These are phyloP conservation scores for Metschnikowia corniflorae DNA, from an alignment of 805 yeast genomes.

Conservation along the genomic window DNA sequence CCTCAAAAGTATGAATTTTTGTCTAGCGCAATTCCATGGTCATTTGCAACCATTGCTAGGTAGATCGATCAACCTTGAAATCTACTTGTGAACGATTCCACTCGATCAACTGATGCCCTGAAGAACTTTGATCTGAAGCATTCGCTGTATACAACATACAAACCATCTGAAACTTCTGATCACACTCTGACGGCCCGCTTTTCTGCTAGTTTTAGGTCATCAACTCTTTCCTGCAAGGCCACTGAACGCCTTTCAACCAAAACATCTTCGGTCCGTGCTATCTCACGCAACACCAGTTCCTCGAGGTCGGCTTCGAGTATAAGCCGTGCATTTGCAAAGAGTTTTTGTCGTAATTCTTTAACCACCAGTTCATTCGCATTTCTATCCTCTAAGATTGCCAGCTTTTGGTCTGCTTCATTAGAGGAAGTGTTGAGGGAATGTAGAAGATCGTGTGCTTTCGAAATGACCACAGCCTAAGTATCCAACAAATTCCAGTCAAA, in stretches of 20 bases:
- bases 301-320: slow-evolving; percentile 18
- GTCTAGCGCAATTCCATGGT: no score
- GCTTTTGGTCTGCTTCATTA: slow-evolving; percentile 5
- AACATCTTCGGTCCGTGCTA: slow-evolving; percentile 19
- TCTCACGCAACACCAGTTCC: slow-evolving; percentile 7
- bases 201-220: slow-evolving; percentile 15
- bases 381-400: slow-evolving; percentile 3
- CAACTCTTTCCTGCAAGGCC: slow-evolving; percentile 24
- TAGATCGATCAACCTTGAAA: no score
- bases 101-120: no score
- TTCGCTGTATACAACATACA: no score
- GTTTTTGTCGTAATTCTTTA: neutral
- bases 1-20: no score
- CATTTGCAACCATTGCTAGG: no score
- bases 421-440: slow-evolving; percentile 16
- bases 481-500: no score
- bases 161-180: no score
- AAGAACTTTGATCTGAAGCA: no score
- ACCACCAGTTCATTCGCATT: neutral
- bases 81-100: no score
- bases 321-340: slow-evolving; percentile 2
- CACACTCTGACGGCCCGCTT: slow-evolving; percentile 6
- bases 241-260: slow-evolving; percentile 19
- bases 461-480: no score
- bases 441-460: slow-evolving; percentile 16